These are phyloP conservation scores for Kodamaea hsintzibuensis DNA, from an alignment of 805 yeast genomes.

Conservation along the genomic window DNA sequence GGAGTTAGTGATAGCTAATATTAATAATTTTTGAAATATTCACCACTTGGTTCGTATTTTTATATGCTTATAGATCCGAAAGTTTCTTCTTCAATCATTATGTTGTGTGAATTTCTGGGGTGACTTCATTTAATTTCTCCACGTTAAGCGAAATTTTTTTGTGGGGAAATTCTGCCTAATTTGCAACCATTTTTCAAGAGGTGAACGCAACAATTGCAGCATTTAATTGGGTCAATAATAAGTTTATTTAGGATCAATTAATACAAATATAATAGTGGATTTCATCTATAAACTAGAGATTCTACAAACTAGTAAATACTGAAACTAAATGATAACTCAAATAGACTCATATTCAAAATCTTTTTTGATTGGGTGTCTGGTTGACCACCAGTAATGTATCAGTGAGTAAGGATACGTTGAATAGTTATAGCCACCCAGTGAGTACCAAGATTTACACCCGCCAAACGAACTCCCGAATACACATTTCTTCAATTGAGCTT, in stretches of 20 bases:
- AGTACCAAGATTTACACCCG: conserved; percentile 44
- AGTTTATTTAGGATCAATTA: too few relatives aligned
- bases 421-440: conserved; percentile 27
- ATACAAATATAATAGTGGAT: too few relatives aligned
- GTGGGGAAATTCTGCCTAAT: neutral
- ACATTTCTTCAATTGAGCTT: conserved; percentile 23
- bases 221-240: too few relatives aligned
- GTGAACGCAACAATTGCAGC: too few relatives aligned
- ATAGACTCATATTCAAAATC: neutral
- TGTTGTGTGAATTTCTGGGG: too few relatives aligned
- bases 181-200: neutral
- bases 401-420: conserved; percentile 42
- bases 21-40: too few relatives aligned
- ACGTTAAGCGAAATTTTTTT: neutral
- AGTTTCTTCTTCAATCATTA: too few relatives aligned
- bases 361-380: neutral
- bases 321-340: neutral
- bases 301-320: neutral
- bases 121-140: neutral
- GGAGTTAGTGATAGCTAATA: too few relatives aligned
- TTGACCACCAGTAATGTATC: conserved; percentile 27
- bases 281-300: too few relatives aligned
- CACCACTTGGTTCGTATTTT: too few relatives aligned
- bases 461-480: conserved; percentile 42
- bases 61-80: too few relatives aligned